These are phyloP conservation scores for Avena insularis DNA, from an alignment of 176 grass and related monocot genomes.

Conservation along the genomic window DNA sequence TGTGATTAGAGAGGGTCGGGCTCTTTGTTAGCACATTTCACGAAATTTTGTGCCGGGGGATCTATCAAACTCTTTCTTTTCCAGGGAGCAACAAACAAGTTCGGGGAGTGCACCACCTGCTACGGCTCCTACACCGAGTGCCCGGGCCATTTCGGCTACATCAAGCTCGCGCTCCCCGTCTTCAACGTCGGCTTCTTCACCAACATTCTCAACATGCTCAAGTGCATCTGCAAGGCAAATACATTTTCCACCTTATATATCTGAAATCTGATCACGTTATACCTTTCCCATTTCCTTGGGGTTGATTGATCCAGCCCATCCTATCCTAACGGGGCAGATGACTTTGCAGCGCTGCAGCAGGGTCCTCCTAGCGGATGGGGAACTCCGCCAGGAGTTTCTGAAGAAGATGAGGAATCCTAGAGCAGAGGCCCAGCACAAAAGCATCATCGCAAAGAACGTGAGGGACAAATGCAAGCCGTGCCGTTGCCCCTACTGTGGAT, in stretches of 20 bases:
- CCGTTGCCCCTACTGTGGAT: conserved; percentile 77
- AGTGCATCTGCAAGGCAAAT: conserved; percentile 93
- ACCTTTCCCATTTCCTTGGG: not conserved
- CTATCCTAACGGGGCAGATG: not conserved
- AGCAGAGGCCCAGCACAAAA: conserved; percentile 63
- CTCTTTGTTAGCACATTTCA: not conserved
- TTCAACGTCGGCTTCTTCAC: conserved; percentile 88
- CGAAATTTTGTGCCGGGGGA: conserved; percentile 27
- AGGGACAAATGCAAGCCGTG: conserved; percentile 88
- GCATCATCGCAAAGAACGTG: conserved; percentile 65
- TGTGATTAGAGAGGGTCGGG: not conserved
- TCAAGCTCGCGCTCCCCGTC: conserved; percentile 86
- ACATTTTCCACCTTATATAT: not conserved
- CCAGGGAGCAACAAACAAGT: conserved; percentile 80
- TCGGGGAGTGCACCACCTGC: conserved; percentile 67
- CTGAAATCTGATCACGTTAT: not conserved
- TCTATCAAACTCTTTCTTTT: not conserved
- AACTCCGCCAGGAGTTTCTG: conserved; percentile 65
- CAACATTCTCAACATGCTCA: conserved; percentile 74
- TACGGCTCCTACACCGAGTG: conserved; percentile 70
- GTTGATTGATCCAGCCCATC: not conserved
- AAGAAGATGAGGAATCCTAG: conserved; percentile 95
- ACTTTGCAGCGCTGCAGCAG: conserved; percentile 74
- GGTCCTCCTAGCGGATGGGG: conserved; percentile 64
- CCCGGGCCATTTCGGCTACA: conserved; percentile 91